These are phyloP conservation scores for Guadua angustifolia DNA, from an alignment of 176 grass and related monocot species.

Conservation along the genomic window DNA sequence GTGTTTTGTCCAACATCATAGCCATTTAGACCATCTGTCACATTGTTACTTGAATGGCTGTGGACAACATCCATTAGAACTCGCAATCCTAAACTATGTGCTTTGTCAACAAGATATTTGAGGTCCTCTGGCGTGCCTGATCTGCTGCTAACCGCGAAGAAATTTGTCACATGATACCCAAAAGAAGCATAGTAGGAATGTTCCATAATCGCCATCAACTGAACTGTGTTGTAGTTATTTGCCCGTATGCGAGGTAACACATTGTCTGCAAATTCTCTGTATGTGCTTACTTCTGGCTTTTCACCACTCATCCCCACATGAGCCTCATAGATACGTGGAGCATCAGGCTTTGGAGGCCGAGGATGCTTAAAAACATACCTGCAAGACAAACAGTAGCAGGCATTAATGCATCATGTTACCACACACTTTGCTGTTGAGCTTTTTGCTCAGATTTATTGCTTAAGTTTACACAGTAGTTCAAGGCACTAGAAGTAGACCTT, in stretches of 20 bases:
- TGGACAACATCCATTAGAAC: conserved; percentile 98
- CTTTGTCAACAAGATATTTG: conserved; percentile 96
- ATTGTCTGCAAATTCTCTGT: conserved; percentile 92
- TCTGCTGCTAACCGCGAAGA: conserved; percentile 91
- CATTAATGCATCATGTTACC: conserved; percentile 16
- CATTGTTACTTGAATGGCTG: conserved; percentile 86
- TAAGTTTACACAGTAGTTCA: conserved; percentile 6
- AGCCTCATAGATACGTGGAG: conserved; percentile 89
- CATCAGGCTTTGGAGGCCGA: conserved; percentile 70
- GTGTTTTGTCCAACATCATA: conserved; percentile 89
- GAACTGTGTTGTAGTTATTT: conserved; percentile 96
- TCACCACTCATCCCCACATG: conserved; percentile 96
- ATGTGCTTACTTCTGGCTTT: conserved; percentile 70
- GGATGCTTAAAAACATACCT: conserved; percentile 79
- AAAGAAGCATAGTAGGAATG: conserved; percentile 99
- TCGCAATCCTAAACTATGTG: conserved; percentile 77
- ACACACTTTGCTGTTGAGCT: background rate
- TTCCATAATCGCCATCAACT: conserved; percentile 95
- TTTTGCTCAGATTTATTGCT: conserved; percentile 1
- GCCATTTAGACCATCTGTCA: conserved; percentile 89
- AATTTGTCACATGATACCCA: conserved; percentile 98
- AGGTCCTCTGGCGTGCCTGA: conserved; percentile 95
- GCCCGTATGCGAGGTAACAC: conserved; percentile 81
- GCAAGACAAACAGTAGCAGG: conserved; percentile 33
- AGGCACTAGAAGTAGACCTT: conserved; percentile 55